A percentile compares a stretch with the other conserved stretches of the same genome.
Conservation (phyloP, 495 filamentous ascomycete species). For the Penicillium nucicola region DNA sequence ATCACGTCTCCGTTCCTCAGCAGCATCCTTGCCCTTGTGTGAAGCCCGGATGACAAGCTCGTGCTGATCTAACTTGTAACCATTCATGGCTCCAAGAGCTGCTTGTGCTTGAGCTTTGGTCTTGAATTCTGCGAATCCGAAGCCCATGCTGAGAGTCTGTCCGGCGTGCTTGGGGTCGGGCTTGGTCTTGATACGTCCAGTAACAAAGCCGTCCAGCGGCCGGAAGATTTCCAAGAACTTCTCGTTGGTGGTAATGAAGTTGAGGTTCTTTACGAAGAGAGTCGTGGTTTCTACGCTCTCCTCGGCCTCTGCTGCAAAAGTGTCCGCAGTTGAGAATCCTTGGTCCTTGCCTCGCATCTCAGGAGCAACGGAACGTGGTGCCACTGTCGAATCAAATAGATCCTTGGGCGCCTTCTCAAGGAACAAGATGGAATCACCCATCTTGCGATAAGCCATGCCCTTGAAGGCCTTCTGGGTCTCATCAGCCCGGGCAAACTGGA, state of each 20-base stretch:
- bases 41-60: slow-evolving; percentile 77
- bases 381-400: slow-evolving; percentile 55
- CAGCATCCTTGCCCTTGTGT: slow-evolving; percentile 80
- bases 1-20: slow-evolving; percentile 75
- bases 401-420: slow-evolving; percentile 90
- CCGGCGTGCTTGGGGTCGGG: slow-evolving; percentile 79
- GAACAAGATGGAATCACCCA: slow-evolving; percentile 89
- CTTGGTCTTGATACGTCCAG: slow-evolving; percentile 83
- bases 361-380: slow-evolving; percentile 22
- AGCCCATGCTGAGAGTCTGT: slow-evolving; percentile 89
- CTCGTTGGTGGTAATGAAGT: slow-evolving; percentile 81
- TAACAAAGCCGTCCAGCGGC: slow-evolving; percentile 79
- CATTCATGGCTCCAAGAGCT: slow-evolving; percentile 81
- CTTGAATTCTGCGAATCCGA: slow-evolving; percentile 89
- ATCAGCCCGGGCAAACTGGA: slow-evolving; percentile 74
- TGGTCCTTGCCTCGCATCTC: slow-evolving; percentile 42
- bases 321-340: slow-evolving; percentile 54
- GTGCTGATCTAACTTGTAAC: slow-evolving; percentile 80
- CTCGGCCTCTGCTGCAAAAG: slow-evolving; percentile 50
- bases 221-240: slow-evolving; percentile 70
- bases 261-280: slow-evolving; percentile 88
- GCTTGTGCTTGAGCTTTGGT: slow-evolving; percentile 72
- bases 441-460: slow-evolving; percentile 78
- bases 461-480: slow-evolving; percentile 79
- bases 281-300: slow-evolving; percentile 64